Evolutionary conservation across 176 grass and related monocot species (phyloP).

Genomic region (Dendrocalamus sinicus): DNA sequence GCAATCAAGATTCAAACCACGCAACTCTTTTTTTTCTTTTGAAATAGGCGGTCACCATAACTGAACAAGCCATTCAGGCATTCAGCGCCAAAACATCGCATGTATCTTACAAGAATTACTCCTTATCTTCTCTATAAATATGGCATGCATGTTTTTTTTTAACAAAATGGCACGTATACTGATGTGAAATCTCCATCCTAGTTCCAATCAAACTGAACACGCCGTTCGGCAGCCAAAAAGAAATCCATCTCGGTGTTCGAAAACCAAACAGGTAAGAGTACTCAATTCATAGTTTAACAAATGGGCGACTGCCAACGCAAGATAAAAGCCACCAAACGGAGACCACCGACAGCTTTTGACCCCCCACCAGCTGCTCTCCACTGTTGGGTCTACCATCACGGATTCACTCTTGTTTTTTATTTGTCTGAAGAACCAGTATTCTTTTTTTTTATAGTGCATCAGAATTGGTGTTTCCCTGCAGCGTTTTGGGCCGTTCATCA

Average conservation of each 20-base stretch:
- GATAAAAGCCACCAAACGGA: neutral
- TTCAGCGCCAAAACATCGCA: too few relatives aligned
- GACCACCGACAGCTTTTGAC: neutral
- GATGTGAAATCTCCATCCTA: neutral
- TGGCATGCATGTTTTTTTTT: neutral
- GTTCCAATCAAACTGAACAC: neutral
- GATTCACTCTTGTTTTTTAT: neutral
- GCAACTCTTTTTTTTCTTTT: neutral
- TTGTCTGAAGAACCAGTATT: neutral
- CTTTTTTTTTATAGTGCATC: neutral
- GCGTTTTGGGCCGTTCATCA: neutral
- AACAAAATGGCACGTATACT: neutral
- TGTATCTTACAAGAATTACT: neutral
- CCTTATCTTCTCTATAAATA: neutral
- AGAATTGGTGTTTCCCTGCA: neutral
- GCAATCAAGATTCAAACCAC: neutral
- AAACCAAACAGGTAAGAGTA: neutral
- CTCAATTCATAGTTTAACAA: neutral
- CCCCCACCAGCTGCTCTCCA: neutral
- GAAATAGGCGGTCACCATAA: neutral
- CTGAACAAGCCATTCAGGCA: neutral
- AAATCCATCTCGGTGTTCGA: constrained; percentile 20
- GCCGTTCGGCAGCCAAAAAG: neutral
- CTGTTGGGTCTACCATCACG: neutral
- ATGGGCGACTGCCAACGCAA: constrained; percentile 12